Percentiles rank a stretch among this genome's conserved stretches.
Evolutionary conservation across 495 filamentous ascomycete species (phyloP).

Genomic region (Aspergillus conjunctus): DNA sequence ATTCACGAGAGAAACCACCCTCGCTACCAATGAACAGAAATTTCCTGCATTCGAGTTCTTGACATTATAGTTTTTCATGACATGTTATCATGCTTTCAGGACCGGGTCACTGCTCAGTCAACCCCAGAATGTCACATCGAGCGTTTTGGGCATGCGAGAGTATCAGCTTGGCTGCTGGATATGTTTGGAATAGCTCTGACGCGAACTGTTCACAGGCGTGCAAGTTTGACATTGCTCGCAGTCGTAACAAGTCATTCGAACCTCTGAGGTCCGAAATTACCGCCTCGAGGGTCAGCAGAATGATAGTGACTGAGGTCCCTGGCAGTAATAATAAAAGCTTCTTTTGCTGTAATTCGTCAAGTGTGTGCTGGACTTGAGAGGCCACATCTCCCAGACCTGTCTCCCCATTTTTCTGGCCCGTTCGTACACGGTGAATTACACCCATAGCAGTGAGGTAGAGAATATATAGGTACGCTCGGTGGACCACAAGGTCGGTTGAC

Average conservation of each 20-base stretch:
- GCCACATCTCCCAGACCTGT: neutral
- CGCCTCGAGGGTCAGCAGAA: neutral
- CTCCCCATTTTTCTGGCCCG: neutral
- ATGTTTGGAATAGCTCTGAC: neutral
- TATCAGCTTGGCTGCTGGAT: neutral
- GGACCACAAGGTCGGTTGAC: neutral
- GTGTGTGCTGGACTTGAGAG: neutral
- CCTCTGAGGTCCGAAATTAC: neutral
- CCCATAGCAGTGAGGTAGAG: neutral
- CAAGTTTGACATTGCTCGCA: neutral
- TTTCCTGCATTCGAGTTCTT: too few relatives aligned
- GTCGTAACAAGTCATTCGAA: neutral
- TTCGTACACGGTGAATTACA: neutral
- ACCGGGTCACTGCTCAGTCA: neutral
- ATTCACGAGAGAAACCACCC: too few relatives aligned
- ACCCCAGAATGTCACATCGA: neutral
- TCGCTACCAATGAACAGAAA: too few relatives aligned
- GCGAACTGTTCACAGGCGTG: neutral
- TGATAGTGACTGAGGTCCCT: neutral
- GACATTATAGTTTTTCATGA: too few relatives aligned
- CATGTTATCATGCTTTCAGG: too few relatives aligned
- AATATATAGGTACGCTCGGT: neutral
- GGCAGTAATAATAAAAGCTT: neutral
- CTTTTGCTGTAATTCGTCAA: neutral
- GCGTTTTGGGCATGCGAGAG: neutral